Conservation (phyloP, 352 stramenopile genomes). For the Phytophthora constricta region DNA sequence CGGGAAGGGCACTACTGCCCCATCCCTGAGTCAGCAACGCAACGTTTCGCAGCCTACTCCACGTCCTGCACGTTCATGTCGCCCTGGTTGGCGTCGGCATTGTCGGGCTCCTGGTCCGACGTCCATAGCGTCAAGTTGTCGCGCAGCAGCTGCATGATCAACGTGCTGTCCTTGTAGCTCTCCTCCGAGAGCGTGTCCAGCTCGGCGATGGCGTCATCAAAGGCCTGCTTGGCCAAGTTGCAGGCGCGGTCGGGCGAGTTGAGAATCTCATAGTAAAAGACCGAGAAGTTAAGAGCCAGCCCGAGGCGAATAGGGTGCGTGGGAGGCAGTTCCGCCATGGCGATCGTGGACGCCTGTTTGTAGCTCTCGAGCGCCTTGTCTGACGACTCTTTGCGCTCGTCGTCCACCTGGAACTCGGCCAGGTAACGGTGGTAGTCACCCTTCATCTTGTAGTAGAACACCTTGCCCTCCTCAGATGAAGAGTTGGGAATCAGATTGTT, state of each 20-base stretch:
- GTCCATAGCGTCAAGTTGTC: conserved; percentile 99
- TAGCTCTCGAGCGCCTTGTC: conserved; percentile 82
- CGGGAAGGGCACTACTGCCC: not conserved
- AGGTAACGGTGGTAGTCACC: conserved; percentile 99
- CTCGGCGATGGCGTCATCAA: conserved; percentile 99
- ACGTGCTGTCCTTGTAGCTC: conserved; percentile 99
- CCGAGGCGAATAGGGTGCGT: conserved; percentile 99
- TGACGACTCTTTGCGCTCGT: conserved; percentile 95
- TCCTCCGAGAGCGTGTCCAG: conserved; percentile 99
- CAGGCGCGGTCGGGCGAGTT: conserved; percentile 95
- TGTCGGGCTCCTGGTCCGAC: conserved; percentile 93
- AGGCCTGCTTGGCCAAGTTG: conserved; percentile 96
- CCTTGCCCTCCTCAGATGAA: conserved; percentile 97
- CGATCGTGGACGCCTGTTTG: conserved; percentile 90
- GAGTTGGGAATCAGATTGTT: conserved; percentile 98
- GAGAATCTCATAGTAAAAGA: conserved; percentile 99
- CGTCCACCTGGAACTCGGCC: conserved; percentile 97
- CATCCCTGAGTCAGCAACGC: conserved; percentile 9
- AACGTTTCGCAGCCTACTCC: conserved; percentile 57
- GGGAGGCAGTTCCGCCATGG: conserved; percentile 96
- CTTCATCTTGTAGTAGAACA: conserved; percentile 99
- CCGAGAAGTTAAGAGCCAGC: conserved; percentile 99
- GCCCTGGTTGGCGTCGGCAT: conserved; percentile 90
- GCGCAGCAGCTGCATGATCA: conserved; percentile 99
- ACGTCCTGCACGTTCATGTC: conserved; percentile 89